Base-by-base conservation (phyloP, 352 stramenopile species). In the Plasmopara halstedii region DNA sequence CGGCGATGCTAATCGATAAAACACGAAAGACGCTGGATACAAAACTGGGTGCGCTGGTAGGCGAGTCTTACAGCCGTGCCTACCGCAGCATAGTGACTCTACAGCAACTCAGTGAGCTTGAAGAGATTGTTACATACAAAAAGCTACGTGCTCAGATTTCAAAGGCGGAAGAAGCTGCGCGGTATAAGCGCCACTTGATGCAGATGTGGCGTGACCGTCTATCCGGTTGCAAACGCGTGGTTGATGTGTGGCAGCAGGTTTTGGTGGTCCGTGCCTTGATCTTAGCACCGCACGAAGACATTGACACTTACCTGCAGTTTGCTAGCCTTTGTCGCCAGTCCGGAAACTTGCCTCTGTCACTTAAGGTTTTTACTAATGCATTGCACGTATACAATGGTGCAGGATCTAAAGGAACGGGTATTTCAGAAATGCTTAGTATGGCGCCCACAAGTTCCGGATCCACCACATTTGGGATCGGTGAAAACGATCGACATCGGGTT, bases 91-190 rank as follows among this genome's bases (percentile, higher is more conserved):
- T 99, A 70, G 91, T 99, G 6, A 97, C 86, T 36, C 73, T 98
- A 44, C 95, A 99, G 74, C 90, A 97, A 45, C 70, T 99, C 9
- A 88, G 90, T 29, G 96, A 99, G 58, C 65, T 99, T 55, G 95
- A 99, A 61, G 97, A 99, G 66, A 95, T 99, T n/a, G 92, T 98
- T 36, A 83, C 78, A 36, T 96, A 97, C 52, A 89, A 94, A 48
- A 95, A 97, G 46, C 54, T 92, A 15, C 70, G 75, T 0, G 38
- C 70, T 13, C 72, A 88, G 45, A 77, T 87, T 8, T 58, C 64
- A 6, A 89, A 85, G 36, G 63, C 65, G 1, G 73, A 89, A 53
- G 76, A 94, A 50, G 78, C 82, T 1, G 72, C 80, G 15, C 64
- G 67, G 5, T 88, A 88, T 53, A 89, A 90, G 53, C 62, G 72